Conservation (phyloP, 495 filamentous ascomycete genomes). For the Penicillium maclennaniae region DNA sequence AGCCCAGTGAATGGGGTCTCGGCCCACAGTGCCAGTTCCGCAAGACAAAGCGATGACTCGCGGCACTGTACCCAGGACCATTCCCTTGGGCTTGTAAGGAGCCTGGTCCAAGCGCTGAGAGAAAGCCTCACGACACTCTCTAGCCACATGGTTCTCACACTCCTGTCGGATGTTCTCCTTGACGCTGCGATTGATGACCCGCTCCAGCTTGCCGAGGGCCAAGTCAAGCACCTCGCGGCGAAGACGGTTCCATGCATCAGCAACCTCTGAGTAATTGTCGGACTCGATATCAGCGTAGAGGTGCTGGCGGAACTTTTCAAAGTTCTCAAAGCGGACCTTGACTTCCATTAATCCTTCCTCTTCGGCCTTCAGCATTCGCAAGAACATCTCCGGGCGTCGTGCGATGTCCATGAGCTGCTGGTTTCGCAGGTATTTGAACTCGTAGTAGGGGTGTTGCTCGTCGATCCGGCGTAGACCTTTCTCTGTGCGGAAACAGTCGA, state of each 20-base stretch:
- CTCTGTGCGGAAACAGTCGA: slow-evolving; percentile 86
- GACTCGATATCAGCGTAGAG: slow-evolving; percentile 81
- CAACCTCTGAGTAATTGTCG: slow-evolving; percentile 90
- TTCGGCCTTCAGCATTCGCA: slow-evolving; percentile 96
- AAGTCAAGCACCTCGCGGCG: slow-evolving; percentile 78
- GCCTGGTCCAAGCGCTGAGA: slow-evolving; percentile 88
- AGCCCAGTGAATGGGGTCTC: slow-evolving; percentile 82
- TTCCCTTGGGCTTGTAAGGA: slow-evolving; percentile 91
- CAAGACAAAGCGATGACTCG: slow-evolving; percentile 83
- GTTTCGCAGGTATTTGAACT: slow-evolving; percentile 93
- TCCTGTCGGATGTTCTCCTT: slow-evolving; percentile 89
- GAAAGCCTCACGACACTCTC: slow-evolving; percentile 77
- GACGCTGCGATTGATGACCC: slow-evolving; percentile 78
- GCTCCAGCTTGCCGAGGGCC: slow-evolving; percentile 77
- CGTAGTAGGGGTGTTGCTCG: slow-evolving; percentile 92
- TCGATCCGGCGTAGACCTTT: slow-evolving; percentile 94
- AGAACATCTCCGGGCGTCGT: slow-evolving; percentile 76
- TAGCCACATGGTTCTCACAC: slow-evolving; percentile 84
- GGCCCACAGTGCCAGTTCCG: slow-evolving; percentile 64
- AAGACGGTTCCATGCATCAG: slow-evolving; percentile 90
- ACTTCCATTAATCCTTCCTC: slow-evolving; percentile 88
- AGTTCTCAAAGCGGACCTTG: slow-evolving; percentile 67
- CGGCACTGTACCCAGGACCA: slow-evolving; percentile 81
- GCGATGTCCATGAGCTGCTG: slow-evolving; percentile 79
- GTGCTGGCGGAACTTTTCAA: slow-evolving; percentile 65